A percentile compares a stretch with the other conserved stretches of the same genome.
Conservation (phyloP, 495 filamentous ascomycete species). For the Xylaria curta region DNA sequence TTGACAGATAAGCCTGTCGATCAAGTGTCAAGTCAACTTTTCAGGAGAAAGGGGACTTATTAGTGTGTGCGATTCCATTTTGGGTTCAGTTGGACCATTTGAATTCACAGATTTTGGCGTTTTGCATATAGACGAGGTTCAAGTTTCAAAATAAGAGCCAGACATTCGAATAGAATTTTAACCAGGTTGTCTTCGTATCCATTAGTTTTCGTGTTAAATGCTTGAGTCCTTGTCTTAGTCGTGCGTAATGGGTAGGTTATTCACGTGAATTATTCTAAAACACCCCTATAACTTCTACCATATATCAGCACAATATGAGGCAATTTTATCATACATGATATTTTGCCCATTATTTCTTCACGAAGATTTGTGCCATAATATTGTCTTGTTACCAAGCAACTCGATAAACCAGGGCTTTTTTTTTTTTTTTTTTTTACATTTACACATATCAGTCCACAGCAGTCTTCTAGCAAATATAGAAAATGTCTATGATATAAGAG, state of each 20-base stretch:
- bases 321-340: too few species aligned
- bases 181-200: too few species aligned
- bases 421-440: too few species aligned
- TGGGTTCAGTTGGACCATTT: background rate
- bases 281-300: background rate
- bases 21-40: background rate
- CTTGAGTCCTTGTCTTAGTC: too few species aligned
- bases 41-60: background rate
- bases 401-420: too few species aligned
- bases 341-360: too few species aligned
- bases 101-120: background rate
- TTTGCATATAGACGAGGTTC: slow-evolving; percentile 3
- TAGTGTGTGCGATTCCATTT: background rate
- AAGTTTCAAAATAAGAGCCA: background rate
- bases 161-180: background rate
- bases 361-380: background rate
- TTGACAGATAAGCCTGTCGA: background rate
- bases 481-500: background rate
- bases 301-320: too few species aligned
- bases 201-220: background rate
- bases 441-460: background rate
- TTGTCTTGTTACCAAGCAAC: background rate
- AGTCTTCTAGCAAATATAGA: background rate
- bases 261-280: background rate
- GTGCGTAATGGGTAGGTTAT: too few species aligned